Percentiles rank a stretch among this genome's conserved stretches.
Conservation (phyloP, 176 grass and related monocot genomes). For the Melocanna baccifera region DNA sequence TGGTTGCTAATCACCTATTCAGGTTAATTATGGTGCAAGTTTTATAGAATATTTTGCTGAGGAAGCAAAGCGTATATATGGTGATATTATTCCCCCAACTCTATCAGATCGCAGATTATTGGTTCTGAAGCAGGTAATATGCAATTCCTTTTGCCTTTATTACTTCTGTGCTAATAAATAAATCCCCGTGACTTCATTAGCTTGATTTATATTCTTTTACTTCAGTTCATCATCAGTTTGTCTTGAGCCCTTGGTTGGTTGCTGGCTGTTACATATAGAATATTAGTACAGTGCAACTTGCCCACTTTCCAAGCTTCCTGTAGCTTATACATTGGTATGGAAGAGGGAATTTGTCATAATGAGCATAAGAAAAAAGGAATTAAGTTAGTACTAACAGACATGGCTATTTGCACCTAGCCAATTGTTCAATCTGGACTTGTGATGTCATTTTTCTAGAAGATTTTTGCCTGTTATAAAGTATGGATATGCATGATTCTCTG, state of each 20-base stretch:
- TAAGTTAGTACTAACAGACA: neutral
- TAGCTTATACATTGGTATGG: conserved; percentile 4
- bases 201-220: neutral
- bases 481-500: neutral
- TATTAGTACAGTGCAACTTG: neutral
- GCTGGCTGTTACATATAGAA: neutral
- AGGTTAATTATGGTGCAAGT: conserved; percentile 90
- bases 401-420: neutral
- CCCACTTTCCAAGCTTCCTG: neutral
- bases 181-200: neutral
- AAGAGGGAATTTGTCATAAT: neutral
- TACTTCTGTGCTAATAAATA: neutral
- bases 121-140: conserved; percentile 79
- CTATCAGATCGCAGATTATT: conserved; percentile 77
- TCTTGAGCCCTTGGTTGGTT: neutral
- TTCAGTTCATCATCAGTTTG: neutral
- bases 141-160: conserved; percentile 6
- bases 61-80: conserved; percentile 93
- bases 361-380: neutral
- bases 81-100: conserved; percentile 85
- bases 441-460: conserved; percentile 12
- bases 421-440: neutral
- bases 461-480: neutral
- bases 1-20: conserved; percentile 19
- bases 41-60: conserved; percentile 95